Percentiles rank a stretch among this genome's conserved stretches.
These are phyloP conservation scores for Diutina pseudorugosa DNA, from an alignment of 1,139 yeast genomes.

Conservation along the genomic window DNA sequence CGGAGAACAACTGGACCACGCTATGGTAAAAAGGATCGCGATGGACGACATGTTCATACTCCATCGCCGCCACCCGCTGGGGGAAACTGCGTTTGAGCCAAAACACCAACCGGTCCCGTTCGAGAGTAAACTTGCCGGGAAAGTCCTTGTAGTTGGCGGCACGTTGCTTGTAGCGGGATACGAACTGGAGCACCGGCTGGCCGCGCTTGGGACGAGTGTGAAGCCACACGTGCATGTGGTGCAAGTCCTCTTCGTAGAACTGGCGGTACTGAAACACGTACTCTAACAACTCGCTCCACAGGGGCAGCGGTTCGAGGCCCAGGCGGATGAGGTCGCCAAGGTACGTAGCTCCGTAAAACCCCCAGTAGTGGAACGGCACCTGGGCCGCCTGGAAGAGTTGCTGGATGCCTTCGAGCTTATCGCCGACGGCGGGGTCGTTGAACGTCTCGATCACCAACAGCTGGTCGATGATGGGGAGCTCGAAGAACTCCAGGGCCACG, in stretches of 20 bases:
- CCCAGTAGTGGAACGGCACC: conserved; percentile 2
- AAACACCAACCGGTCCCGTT: not conserved
- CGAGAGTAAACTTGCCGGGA: not conserved
- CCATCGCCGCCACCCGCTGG: not conserved
- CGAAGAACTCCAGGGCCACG: conserved; percentile 1
- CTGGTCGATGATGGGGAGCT: conserved; percentile 3
- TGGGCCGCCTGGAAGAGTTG: not conserved
- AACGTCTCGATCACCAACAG: conserved; percentile 1
- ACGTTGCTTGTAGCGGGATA: not conserved
- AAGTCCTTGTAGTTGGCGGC: not conserved
- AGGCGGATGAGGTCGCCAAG: not conserved
- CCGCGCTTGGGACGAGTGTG: not conserved
- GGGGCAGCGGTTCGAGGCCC: not conserved
- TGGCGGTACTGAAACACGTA: not conserved
- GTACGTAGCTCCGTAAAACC: not conserved
- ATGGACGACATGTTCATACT: not conserved
- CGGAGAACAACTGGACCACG: not conserved
- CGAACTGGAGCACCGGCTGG: not conserved
- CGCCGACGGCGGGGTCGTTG: not conserved
- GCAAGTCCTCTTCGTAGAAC: conserved; percentile 2
- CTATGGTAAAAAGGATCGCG: not conserved
- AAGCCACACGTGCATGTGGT: conserved; percentile 3
- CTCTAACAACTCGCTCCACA: not conserved
- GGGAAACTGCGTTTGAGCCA: conserved; percentile 1
- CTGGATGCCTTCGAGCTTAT: not conserved